Evolutionary conservation across 495 filamentous ascomycete genomes (phyloP), one percentile per base, ranked within the genome.

Genomic region (Hyaloscypha bicolor): DNA sequence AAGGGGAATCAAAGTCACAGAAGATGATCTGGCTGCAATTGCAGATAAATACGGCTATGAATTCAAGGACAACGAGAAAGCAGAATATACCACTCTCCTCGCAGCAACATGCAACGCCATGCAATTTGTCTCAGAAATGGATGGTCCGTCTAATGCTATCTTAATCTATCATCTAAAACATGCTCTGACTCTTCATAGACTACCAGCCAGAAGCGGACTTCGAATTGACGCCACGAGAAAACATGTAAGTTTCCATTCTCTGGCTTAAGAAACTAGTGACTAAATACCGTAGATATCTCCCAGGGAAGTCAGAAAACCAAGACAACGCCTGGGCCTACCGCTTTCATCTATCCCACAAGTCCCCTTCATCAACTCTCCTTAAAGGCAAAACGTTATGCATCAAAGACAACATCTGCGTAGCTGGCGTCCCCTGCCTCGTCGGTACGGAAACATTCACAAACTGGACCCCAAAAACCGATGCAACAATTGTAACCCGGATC

Each of bases 401-500:
- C 57, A 72, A 74, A 48, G 72, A 72, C 56, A 72, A 70, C 39
- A 72, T 69, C n/a, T 68, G 59, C 16, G 64, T 72, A 29, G 70
- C 70, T 25, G 67, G 67, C 9, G 72, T 74, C 2, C 67, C 67
- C 19, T 70, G 68, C 45, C 63, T 72, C 42, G 60, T 64, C 72
- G 72, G 72, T 2, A 72, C 67, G 30, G 67, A 74, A 6, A 61
- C 61, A 2, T 68, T 72, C 55, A 62, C 76, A 9, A 71, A 73
- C 6, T 82, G 79, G 79, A 65, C 56, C 14, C 80, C 79, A 0
- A 68, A 51, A 37, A 79, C 76, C 16, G 81, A 82, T 66, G 80
- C 81, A 0, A 82, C 80, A 6, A 76, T 82, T 5, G 79, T 84
- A 9, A 82, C 84, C 0, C 71, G 84, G 16, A 70, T 82, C 2